Evolutionary conservation across 768 basidiomycete species (phyloP).

Genomic region (Sarcodon sp.): DNA sequence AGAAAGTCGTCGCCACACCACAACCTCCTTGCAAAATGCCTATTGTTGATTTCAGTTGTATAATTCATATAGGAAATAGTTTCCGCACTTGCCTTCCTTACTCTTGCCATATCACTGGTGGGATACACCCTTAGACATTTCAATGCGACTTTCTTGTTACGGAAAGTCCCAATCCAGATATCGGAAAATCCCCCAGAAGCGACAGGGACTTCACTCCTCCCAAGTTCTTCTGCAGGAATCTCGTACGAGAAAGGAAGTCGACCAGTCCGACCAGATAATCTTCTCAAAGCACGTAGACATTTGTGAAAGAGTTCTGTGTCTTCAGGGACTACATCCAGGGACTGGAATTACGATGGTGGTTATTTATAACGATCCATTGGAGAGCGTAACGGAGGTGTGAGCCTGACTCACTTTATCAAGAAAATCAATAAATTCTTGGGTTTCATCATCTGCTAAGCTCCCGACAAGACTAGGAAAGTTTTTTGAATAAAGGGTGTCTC

Average conservation of each 20-base stretch:
- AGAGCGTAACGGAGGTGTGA: too few species aligned
- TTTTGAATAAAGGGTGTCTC: too few species aligned
- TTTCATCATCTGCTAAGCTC: neutral
- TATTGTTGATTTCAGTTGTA: neutral
- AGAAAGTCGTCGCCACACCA: neutral
- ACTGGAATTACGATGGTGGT: neutral
- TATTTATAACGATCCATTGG: too few species aligned
- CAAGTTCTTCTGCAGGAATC: neutral
- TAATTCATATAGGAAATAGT: neutral
- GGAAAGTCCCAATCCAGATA: slow-evolving; percentile 1
- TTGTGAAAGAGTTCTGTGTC: neutral
- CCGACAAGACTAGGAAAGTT: too few species aligned
- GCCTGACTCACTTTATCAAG: neutral
- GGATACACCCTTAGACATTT: slow-evolving; percentile 1
- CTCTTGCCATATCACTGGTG: neutral
- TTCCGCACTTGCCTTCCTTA: neutral
- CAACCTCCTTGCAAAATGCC: slow-evolving; percentile 3
- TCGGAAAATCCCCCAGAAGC: slow-evolving; percentile 5
- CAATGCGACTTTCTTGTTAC: neutral
- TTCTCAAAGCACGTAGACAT: neutral
- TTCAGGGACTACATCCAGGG: neutral
- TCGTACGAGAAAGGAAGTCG: neutral
- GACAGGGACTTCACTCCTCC: neutral
- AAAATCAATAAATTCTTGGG: neutral
- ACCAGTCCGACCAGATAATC: neutral